Evolutionary conservation across 495 filamentous ascomycete genomes (phyloP), one percentile per base, ranked within the genome.

Genomic region (Bryoglossum gracile): DNA sequence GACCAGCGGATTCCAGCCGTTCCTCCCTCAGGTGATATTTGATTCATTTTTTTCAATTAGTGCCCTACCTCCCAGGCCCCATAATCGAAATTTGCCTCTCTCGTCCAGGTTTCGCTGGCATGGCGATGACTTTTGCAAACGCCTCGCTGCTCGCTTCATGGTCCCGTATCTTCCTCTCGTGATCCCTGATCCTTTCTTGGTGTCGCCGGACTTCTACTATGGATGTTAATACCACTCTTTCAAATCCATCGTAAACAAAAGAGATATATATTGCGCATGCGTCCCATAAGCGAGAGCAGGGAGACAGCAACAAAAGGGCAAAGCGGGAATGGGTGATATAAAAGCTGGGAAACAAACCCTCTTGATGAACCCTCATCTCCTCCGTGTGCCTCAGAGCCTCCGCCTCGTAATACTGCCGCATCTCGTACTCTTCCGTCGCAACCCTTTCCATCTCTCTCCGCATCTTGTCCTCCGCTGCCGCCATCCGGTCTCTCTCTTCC

Each of bases 341-440:
- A 14, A n/a, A n/a, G n/a, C n/a, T n/a, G n/a, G n/a, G n/a, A n/a
- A n/a, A 40, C 40, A 28, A 22, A 55, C 53, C 54, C 46, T 57
- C 49, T 24, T 51, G 48, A 37, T 56, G 48, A 8, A 48, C 18
- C 34, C 44, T 39, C 30, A 43, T 21, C 22, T 68, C 72, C 48
- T 73, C 72, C 16, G 71, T 69, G 17, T 72, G 68, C 21, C 67
- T 65, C 13, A 71, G 46, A 23, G 59, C 64, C 28, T 56, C 61
- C 9, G 51, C 53, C 8, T 60, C 61, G 24, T 63, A 63, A 46
- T 57, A 62, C 35, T 55, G 56, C 17, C 44, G 53, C 35, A 71
- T 75, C 40, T 77, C 77, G 6, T 68, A 38, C 39, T 68, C 67
- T n/a, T 72, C 65, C 1, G 60, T 65, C 22, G 71, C 66, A 45